Conservation (phyloP, 805 yeast genomes). For the Naumovozyma baii region DNA sequence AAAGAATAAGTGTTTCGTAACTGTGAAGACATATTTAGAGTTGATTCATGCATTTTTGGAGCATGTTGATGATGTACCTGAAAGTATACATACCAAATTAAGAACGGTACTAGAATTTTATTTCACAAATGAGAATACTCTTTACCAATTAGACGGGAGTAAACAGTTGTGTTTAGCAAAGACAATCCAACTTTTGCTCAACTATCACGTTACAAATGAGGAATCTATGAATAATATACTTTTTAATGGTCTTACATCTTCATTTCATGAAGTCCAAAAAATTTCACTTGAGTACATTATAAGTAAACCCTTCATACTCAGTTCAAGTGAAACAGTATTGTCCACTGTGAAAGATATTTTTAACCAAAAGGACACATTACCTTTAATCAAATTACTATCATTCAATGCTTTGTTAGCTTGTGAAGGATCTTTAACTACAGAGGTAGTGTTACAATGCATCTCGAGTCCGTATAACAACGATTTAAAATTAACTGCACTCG, state of each 20-base stretch:
- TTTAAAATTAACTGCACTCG: slow-evolving; percentile 40
- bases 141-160: slow-evolving; percentile 36
- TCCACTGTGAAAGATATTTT: slow-evolving; percentile 20
- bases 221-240: slow-evolving; percentile 25
- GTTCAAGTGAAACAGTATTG: slow-evolving; percentile 4
- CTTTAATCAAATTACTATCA: slow-evolving; percentile 36
- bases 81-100: slow-evolving; percentile 1
- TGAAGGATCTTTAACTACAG: slow-evolving; percentile 14
- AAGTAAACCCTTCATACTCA: slow-evolving; percentile 1
- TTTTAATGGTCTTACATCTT: slow-evolving; percentile 31
- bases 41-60: slow-evolving; percentile 13
- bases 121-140: slow-evolving; percentile 28
- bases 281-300: slow-evolving; percentile 32
- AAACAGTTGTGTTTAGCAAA: slow-evolving; percentile 38
- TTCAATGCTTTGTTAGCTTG: slow-evolving; percentile 28
- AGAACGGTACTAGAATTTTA: slow-evolving; percentile 27
- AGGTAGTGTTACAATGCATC: slow-evolving; percentile 17
- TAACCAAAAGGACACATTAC: slow-evolving; percentile 29
- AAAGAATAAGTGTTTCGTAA: slow-evolving; percentile 4
- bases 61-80: neutral
- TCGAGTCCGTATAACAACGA: slow-evolving; percentile 35
- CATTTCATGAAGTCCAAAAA: slow-evolving; percentile 38
- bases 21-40: slow-evolving; percentile 30
- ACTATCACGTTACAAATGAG: slow-evolving; percentile 11
- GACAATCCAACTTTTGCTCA: slow-evolving; percentile 27